Evolutionary conservation across 345 rosid species (phyloP).

Genomic region (Balakata baccata): DNA sequence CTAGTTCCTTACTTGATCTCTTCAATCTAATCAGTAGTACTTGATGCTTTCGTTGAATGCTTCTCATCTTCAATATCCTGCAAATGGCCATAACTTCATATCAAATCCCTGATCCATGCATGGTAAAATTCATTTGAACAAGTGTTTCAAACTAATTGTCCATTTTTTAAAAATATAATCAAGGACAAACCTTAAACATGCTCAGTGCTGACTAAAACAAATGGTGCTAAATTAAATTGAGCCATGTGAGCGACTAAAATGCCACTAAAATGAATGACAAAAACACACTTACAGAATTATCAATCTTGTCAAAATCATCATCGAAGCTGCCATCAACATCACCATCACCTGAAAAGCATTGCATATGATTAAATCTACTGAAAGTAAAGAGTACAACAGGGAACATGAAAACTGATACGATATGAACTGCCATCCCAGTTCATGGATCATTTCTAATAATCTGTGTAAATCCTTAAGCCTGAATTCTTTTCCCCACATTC

Average conservation of each 20-base stretch:
- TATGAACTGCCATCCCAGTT: neutral
- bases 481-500: neutral
- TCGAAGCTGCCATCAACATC: conserved; percentile 60
- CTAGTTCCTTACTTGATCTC: conserved; percentile 1
- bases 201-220: neutral
- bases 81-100: conserved; percentile 10
- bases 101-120: neutral
- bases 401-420: neutral
- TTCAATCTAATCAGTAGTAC: conserved; percentile 15
- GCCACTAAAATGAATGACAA: neutral
- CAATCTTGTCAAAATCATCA: conserved; percentile 94
- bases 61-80: conserved; percentile 73
- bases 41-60: conserved; percentile 25
- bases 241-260: neutral
- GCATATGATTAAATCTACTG: conserved; percentile 12
- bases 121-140: neutral
- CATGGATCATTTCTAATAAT: neutral
- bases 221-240: neutral
- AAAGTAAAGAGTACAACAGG: neutral
- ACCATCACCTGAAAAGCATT: conserved; percentile 54
- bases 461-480: neutral
- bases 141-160: neutral
- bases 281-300: conserved; percentile 61
- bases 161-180: neutral
- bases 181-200: neutral